Conservation (phyloP, 768 basidiomycete species). For the Rhodosporidiobolus sp. region DNA sequence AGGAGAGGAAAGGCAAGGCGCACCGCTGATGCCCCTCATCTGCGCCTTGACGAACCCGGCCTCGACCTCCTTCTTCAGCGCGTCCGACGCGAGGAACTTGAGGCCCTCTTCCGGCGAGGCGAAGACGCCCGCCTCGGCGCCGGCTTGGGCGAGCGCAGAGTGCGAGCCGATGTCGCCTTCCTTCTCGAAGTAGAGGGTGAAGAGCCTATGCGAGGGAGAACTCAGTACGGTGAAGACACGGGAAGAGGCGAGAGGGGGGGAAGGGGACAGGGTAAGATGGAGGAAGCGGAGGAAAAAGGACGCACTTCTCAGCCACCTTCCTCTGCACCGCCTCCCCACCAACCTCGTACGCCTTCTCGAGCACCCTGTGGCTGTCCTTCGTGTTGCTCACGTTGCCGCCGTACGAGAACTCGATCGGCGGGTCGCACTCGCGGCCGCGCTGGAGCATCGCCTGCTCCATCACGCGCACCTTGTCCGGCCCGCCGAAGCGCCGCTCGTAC, state of each 20-base stretch:
- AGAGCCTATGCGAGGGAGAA: slow-evolving; percentile 41
- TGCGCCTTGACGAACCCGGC: slow-evolving; percentile 63
- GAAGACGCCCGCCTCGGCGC: slow-evolving; percentile 56
- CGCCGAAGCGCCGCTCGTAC: slow-evolving; percentile 39
- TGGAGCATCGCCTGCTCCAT: slow-evolving; percentile 40
- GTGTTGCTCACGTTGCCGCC: slow-evolving; percentile 63
- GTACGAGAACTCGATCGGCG: slow-evolving; percentile 40
- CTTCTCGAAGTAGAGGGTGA: slow-evolving; percentile 64
- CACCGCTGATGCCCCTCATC: slow-evolving; percentile 58
- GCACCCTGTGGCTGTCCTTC: slow-evolving; percentile 67
- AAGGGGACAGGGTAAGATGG: neutral
- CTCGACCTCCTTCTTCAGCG: slow-evolving; percentile 64
- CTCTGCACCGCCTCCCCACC: slow-evolving; percentile 64
- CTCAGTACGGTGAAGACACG: no score
- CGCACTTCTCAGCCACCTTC: slow-evolving; percentile 54
- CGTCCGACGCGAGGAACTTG: slow-evolving; percentile 64
- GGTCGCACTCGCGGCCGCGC: slow-evolving; percentile 17
- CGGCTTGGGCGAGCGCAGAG: slow-evolving; percentile 60
- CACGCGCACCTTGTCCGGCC: slow-evolving; percentile 23
- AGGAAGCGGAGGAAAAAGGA: neutral
- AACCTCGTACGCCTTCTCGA: slow-evolving; percentile 63
- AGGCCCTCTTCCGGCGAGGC: slow-evolving; percentile 63
- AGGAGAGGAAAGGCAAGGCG: neutral
- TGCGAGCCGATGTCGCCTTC: slow-evolving; percentile 63
- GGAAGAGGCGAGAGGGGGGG: no score